These are phyloP conservation scores for Debaryomyces prosopidis DNA, from an alignment of 805 yeast genomes.

Conservation along the genomic window DNA sequence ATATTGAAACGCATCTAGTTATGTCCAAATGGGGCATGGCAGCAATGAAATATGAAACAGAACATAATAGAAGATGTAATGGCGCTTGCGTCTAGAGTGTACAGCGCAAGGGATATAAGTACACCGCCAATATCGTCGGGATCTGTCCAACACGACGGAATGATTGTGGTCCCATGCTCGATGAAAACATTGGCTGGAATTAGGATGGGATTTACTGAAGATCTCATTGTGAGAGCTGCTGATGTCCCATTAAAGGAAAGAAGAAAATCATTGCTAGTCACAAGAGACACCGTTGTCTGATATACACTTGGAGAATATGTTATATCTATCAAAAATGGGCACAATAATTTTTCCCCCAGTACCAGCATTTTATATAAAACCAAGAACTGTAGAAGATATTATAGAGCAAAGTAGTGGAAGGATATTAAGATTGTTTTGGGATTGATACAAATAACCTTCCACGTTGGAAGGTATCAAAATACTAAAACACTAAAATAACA, in stretches of 20 bases:
- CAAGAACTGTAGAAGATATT: conserved; percentile 20
- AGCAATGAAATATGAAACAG: conserved; percentile 27
- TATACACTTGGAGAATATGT: conserved; percentile 27
- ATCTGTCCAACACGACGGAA: conserved; percentile 27
- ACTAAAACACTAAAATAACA: conserved; percentile 1
- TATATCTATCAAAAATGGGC: conserved; percentile 15
- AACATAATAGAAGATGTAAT: conserved; percentile 16
- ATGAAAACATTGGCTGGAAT: conserved; percentile 28
- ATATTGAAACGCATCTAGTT: conserved; percentile 22
- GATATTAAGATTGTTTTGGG: conserved; percentile 22
- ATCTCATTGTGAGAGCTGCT: conserved; percentile 25
- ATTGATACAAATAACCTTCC: conserved; percentile 19
- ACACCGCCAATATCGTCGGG: conserved; percentile 27
- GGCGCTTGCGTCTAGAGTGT: conserved; percentile 14
- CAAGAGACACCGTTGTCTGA: conserved; percentile 27
- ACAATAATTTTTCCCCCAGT: conserved; percentile 24
- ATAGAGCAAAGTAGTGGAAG: conserved; percentile 24
- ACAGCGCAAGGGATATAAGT: conserved; percentile 21
- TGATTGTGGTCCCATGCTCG: conserved; percentile 29
- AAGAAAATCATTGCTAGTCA: conserved; percentile 19
- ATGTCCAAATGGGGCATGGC: conserved; percentile 28
- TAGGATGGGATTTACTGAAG: conserved; percentile 25
- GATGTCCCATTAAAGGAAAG: conserved; percentile 27
- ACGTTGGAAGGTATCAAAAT: conserved; percentile 20
- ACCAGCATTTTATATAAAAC: conserved; percentile 25